These are phyloP conservation scores for Clavispora vitiphila DNA, from an alignment of 805 yeast genomes.

Conservation along the genomic window DNA sequence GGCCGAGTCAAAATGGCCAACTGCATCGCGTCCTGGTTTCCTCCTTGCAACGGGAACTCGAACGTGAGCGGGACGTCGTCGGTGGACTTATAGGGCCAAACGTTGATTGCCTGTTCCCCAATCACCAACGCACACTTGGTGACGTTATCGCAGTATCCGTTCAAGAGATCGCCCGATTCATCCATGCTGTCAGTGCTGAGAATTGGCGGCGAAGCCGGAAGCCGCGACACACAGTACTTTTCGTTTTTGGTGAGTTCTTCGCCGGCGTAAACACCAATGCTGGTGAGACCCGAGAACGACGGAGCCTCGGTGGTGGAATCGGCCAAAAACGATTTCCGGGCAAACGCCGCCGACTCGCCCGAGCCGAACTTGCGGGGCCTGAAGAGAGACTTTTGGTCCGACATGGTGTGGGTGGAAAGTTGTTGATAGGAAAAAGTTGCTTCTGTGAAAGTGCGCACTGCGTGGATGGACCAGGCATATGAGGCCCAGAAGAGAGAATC, in stretches of 20 bases:
- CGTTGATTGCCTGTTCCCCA: constrained; percentile 48
- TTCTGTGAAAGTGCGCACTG: not conserved
- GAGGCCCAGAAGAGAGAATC: not conserved
- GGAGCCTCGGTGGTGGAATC: constrained; percentile 10
- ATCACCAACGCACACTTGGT: constrained; percentile 48
- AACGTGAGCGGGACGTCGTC: constrained; percentile 56
- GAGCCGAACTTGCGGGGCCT: constrained; percentile 11
- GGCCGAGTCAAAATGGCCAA: constrained; percentile 58
- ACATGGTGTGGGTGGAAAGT: not conserved
- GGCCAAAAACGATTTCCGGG: constrained; percentile 8
- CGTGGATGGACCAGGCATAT: not conserved
- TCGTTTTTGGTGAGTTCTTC: constrained; percentile 54
- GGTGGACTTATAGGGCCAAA: constrained; percentile 65
- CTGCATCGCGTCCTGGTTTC: constrained; percentile 25
- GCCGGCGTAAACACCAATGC: constrained; percentile 2
- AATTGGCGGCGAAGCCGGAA: constrained; percentile 52
- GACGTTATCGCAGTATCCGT: constrained; percentile 44
- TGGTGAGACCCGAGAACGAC: not conserved
- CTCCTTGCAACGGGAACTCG: constrained; percentile 43
- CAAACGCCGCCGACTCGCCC: not conserved
- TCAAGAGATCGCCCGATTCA: constrained; percentile 24
- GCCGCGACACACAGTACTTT: constrained; percentile 51
- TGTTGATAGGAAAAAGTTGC: not conserved
- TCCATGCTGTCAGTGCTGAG: constrained; percentile 11
- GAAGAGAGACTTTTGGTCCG: constrained; percentile 5